These are phyloP conservation scores for Rutidosis leptorrhynchoides DNA, from an alignment of 129 eudicot genomes.

Conservation along the genomic window DNA sequence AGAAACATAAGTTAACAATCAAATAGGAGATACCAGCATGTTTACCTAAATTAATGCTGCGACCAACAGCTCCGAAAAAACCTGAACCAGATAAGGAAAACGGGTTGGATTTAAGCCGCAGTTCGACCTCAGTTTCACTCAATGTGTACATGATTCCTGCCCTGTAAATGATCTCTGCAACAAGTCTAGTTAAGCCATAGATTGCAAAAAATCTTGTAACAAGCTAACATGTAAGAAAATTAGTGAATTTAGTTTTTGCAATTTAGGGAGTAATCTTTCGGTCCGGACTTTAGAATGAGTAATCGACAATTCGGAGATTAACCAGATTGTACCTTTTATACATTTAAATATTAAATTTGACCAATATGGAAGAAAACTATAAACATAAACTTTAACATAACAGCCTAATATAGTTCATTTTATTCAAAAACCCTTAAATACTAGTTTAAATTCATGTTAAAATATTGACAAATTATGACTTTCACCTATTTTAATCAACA, in stretches of 20 bases:
- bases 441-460: too few relatives aligned
- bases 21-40: conserved; percentile 2
- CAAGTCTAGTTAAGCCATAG: conserved; percentile 71
- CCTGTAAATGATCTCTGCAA: conserved; percentile 83
- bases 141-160: conserved; percentile 97
- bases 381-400: too few relatives aligned
- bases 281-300: too few relatives aligned
- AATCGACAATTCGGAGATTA: too few relatives aligned
- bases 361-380: too few relatives aligned
- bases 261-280: too few relatives aligned
- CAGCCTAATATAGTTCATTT: too few relatives aligned
- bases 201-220: conserved; percentile 22
- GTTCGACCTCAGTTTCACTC: conserved; percentile 42
- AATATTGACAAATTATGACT: too few relatives aligned
- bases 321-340: too few relatives aligned
- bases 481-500: too few relatives aligned
- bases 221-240: not conserved
- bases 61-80: conserved; percentile 75
- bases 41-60: conserved; percentile 86
- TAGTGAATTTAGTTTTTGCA: not conserved
- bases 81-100: conserved; percentile 78
- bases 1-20: not conserved
- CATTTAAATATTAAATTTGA: too few relatives aligned
- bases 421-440: too few relatives aligned
- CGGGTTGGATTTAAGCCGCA: conserved; percentile 52